Conservation (phyloP, 352 stramenopile species). For the Globisporangium spinosum region DNA sequence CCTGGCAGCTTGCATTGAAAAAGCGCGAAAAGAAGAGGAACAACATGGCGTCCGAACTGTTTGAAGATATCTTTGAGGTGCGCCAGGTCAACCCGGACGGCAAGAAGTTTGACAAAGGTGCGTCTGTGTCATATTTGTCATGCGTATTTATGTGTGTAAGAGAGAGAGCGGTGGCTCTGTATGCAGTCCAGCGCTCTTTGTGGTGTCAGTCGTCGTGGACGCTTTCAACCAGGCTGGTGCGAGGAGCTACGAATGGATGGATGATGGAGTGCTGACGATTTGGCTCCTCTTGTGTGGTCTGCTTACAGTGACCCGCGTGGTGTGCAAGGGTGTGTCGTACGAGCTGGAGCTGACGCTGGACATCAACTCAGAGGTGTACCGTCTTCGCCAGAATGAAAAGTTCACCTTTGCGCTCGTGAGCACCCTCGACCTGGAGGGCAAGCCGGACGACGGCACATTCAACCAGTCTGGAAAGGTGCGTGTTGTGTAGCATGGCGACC, state of each 20-base stretch:
- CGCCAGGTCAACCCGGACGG: conserved; percentile 96
- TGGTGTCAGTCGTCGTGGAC: background rate
- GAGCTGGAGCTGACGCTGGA: conserved; percentile 97
- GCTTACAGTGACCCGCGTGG: conserved; percentile 89
- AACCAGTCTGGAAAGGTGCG: conserved; percentile 89
- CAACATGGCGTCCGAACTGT: conserved; percentile 89
- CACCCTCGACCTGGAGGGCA: conserved; percentile 95
- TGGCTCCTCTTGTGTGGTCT: background rate
- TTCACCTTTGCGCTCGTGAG: conserved; percentile 95
- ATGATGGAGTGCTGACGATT: conserved; percentile 15
- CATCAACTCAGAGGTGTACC: conserved; percentile 98
- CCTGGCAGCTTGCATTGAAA: conserved; percentile 9
- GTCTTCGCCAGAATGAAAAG: conserved; percentile 93
- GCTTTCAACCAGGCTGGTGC: background rate
- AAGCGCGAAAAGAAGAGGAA: conserved; percentile 4
- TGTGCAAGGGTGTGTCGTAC: conserved; percentile 96
- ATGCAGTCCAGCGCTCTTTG: background rate
- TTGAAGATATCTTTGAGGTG: conserved; percentile 99
- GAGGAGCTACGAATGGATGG: background rate
- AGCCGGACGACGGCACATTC: conserved; percentile 93
- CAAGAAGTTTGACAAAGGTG: conserved; percentile 96
- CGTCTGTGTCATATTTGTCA: conserved; percentile 4
- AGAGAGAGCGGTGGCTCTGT: background rate
- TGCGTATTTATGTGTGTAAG: background rate
- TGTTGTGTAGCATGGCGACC: background rate